Base-by-base conservation (phyloP, 768 basidiomycete genomes). In the Serendipita sp. region DNA sequence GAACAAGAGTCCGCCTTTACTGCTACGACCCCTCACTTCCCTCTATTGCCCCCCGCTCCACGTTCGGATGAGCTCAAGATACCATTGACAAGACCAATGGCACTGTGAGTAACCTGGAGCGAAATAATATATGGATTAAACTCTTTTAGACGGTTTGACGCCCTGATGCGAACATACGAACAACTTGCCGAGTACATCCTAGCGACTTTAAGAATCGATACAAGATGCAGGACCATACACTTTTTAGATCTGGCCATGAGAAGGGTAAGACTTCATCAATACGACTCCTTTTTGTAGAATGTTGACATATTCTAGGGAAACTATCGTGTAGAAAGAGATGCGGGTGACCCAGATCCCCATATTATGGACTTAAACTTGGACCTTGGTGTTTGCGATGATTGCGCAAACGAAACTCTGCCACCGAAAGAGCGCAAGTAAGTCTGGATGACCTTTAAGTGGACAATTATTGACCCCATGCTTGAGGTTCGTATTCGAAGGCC, bases 311-410 rank as follows among this genome's bases (percentile, higher is more conserved):
- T 69, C 3, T 68, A 96, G 92, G 91, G 92, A 41, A 87, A 89
- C 67, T 95, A 95, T 72, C 78, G 80, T 56, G 78, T 91, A 30
- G 86, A 89, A 32, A 82, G 84, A 67, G 93, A 94, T 73, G 85
- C 86, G 3, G 79, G 82, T n/a, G 93, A 95, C 70, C 95, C 93
- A 0, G 95, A 98, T 72, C 84, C 90, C 7, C 85, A 91, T 71
- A 80, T 96, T 60, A 78, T 88, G 35, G 91, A 95, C 72, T 78
- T 97, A 62, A 96, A 93, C 69, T 77, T 78, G 8, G 88, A 93
- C 68, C 75, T 98, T 2, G 81, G 84, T 18, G 79, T 84, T 68
- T 85, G 83, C 68, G 88, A 94, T 66, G 89, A 88, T 65, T 79
- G 82, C 65, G 78, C 85, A 5, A 79, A 83, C 0, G 76, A 77